phyloP scores from a whole-genome alignment of 441 rosid species.

The Euphorbia schlechtendalii region DNA sequence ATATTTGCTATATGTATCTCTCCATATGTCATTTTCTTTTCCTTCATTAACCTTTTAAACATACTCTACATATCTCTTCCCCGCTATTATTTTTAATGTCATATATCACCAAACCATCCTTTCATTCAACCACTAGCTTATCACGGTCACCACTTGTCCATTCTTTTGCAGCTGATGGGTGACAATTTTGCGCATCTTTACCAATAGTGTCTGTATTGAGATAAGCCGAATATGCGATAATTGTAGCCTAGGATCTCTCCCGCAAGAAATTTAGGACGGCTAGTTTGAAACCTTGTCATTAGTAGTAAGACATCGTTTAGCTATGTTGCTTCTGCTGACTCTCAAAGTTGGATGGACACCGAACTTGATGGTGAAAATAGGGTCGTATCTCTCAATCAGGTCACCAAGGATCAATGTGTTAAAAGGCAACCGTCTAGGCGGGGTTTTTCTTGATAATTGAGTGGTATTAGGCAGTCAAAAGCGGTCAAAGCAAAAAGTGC shows the following conservation, averaged over 20 bases:
- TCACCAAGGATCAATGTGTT: constrained; percentile 22
- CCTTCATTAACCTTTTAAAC: neutral
- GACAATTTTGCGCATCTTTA: constrained; percentile 34
- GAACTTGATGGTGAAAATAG: too few relatives aligned
- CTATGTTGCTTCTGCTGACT: constrained; percentile 33
- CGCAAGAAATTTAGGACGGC: constrained; percentile 31
- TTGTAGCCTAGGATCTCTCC: constrained; percentile 30
- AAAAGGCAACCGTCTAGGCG: too few relatives aligned
- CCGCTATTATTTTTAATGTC: constrained; percentile 28
- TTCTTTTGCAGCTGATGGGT: constrained; percentile 25
- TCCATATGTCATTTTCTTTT: constrained; percentile 9
- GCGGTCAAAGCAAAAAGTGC: too few relatives aligned
- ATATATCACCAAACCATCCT: constrained; percentile 30
- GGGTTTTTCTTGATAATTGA: too few relatives aligned
- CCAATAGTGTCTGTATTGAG: constrained; percentile 41
- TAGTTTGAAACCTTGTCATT: constrained; percentile 31
- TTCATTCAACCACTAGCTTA: constrained; percentile 30
- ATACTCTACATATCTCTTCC: constrained; percentile 25
- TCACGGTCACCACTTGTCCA: constrained; percentile 15
- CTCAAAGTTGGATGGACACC: constrained; percentile 29
- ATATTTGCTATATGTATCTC: constrained; percentile 15
- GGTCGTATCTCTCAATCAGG: constrained; percentile 49
- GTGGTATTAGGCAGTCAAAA: too few relatives aligned
- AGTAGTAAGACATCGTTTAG: constrained; percentile 36
- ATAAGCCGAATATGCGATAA: constrained; percentile 28